Conservation (phyloP, 169 alveolate species). For the Plasmodium malariae region DNA sequence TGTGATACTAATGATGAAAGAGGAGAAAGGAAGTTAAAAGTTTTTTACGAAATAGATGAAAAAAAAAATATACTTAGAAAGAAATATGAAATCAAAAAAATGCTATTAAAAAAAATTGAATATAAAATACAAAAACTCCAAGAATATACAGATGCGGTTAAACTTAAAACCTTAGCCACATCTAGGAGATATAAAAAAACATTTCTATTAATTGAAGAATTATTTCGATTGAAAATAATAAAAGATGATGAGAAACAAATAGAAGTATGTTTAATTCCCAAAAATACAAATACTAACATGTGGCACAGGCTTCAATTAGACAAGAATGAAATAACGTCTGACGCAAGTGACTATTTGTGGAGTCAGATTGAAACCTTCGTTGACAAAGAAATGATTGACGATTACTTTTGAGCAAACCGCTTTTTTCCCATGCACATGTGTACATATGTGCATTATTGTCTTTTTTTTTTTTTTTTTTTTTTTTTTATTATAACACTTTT, state of each 20-base stretch:
- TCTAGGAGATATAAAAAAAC: slow-evolving; percentile 48
- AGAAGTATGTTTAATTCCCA: slow-evolving; percentile 64
- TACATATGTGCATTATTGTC: background rate
- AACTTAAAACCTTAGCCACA: slow-evolving; percentile 42
- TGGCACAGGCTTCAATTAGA: slow-evolving; percentile 68
- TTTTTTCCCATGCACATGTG: too few species aligned
- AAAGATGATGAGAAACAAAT: slow-evolving; percentile 52
- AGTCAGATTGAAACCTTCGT: slow-evolving; percentile 72
- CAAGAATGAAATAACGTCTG: slow-evolving; percentile 63
- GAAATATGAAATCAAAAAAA: slow-evolving; percentile 55
- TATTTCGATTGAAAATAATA: slow-evolving; percentile 52
- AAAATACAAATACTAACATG: slow-evolving; percentile 65
- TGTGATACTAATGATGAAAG: slow-evolving; percentile 54
- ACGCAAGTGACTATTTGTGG: slow-evolving; percentile 64
- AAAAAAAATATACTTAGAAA: slow-evolving; percentile 43
- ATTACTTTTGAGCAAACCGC: slow-evolving; percentile 4
- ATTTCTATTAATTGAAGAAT: slow-evolving; percentile 45
- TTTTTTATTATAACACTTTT: too few species aligned
- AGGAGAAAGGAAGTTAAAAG: slow-evolving; percentile 55
- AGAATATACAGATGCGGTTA: slow-evolving; percentile 59
- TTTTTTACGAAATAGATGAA: slow-evolving; percentile 70
- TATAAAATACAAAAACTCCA: slow-evolving; percentile 62
- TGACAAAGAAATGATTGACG: slow-evolving; percentile 36
- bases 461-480: background rate
- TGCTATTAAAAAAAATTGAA: slow-evolving; percentile 44